A percentile compares a stretch with the other conserved stretches of the same genome.
Evolutionary conservation across 2,329 filamentous ascomycete species (phyloP).

Genomic region (Sarocladium oryzae): DNA sequence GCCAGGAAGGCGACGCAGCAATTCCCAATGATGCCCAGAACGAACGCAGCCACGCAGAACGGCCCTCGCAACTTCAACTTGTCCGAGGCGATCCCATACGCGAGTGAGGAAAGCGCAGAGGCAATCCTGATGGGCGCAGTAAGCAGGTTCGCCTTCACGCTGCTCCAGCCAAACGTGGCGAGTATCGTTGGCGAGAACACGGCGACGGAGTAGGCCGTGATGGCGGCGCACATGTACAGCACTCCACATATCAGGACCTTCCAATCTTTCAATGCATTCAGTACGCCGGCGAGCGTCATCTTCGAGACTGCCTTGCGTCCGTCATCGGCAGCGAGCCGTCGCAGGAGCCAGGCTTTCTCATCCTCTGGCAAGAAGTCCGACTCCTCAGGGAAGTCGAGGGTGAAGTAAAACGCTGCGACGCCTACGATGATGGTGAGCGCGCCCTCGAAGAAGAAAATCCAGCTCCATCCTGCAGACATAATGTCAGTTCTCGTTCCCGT

Average conservation of each 20-base stretch:
- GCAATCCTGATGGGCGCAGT: slow-evolving; percentile 22
- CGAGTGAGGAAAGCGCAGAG: slow-evolving; percentile 26
- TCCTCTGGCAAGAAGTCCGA: slow-evolving; percentile 13
- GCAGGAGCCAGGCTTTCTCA: slow-evolving; percentile 16
- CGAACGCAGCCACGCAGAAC: slow-evolving; percentile 18
- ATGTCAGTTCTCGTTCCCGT: no score
- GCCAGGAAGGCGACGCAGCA: not conserved
- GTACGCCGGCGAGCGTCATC: no score
- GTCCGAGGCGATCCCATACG: slow-evolving; percentile 19
- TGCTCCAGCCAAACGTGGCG: slow-evolving; percentile 23
- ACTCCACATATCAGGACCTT: not conserved
- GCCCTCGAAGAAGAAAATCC: slow-evolving; percentile 19
- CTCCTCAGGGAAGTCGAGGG: slow-evolving; percentile 15
- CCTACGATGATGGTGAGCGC: slow-evolving; percentile 12
- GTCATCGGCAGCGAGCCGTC: slow-evolving; percentile 15
- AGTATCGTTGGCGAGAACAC: slow-evolving; percentile 29
- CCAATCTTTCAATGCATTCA: not conserved
- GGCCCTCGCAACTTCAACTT: slow-evolving; percentile 16
- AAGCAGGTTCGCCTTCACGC: slow-evolving; percentile 24
- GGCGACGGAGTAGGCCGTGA: slow-evolving; percentile 23
- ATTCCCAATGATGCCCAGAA: not conserved
- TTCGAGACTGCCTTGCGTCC: no score
- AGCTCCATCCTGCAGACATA: no score
- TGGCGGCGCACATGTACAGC: slow-evolving; percentile 17
- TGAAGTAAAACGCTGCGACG: slow-evolving; percentile 15